Evolutionary conservation across 2,329 filamentous ascomycete genomes (phyloP), one percentile per base, ranked within the genome.

Genomic region (Epicoccum sorghinum): DNA sequence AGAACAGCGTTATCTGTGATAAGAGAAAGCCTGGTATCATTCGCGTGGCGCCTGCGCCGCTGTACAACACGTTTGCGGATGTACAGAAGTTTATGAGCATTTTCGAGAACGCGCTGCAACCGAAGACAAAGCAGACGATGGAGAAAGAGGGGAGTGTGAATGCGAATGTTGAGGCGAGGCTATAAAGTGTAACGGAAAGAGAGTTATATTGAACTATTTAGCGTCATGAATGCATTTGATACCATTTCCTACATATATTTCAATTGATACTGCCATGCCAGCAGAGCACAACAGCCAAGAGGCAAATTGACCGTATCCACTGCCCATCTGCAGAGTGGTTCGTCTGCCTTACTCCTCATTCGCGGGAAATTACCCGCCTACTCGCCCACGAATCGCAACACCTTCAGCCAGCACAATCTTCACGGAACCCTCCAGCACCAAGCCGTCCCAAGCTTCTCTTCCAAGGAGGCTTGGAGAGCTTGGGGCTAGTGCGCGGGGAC

Each of bases 1-100:
- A 83, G 6, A 83, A 85, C 3, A 89, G 88, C 1, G 85, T 95
- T 5, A 82, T 96, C 1, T 86, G 89, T 39, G 92, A 96, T 69
- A 89, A 95, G 81, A 81, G 92, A 60, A 90, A 89, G 72, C 92
- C 92, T 0, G 88, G 92, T 66, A 91, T 96, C 22, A 89, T 96
- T 48, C 82, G 92, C 1, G 88, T 96, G 1, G 90, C 92, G 4
- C 91, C 92, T 1, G 89, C 89, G 37, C 91, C 92, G 7, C 73
- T 96, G 62, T 96, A 96, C 75, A 93, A 93, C 67, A 86, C 84
- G 0, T 96, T 90, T 70, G 79, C 82, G 46, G 92, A 96, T 66
- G 88, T 92, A 10, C 68, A 65, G 49, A 61, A 61, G 36, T 73
- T 73, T 52, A 67, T 72, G 63, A 48, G 76, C 41, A 77, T 84